These are phyloP conservation scores for Penicillium manginii DNA, from an alignment of 495 filamentous ascomycete genomes.

Conservation along the genomic window DNA sequence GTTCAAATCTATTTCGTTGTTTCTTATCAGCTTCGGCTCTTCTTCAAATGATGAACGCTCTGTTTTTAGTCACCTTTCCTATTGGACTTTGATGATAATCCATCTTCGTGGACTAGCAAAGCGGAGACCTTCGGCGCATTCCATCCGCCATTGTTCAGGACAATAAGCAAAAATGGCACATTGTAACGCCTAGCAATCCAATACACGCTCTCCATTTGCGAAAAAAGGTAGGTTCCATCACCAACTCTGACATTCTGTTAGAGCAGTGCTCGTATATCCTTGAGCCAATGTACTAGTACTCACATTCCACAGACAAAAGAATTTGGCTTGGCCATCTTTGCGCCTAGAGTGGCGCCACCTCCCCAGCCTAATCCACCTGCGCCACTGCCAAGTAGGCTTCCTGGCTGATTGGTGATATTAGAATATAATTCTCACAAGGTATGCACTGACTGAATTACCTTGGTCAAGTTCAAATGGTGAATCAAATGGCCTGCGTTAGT, in stretches of 20 bases:
- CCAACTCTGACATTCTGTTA: constrained; percentile 55
- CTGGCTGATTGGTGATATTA: constrained; percentile 14
- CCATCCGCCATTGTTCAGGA: constrained; percentile 85
- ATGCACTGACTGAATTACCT: constrained; percentile 7
- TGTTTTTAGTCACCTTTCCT: constrained; percentile 14
- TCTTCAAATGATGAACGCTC: background rate
- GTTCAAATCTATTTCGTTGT: constrained; percentile 56
- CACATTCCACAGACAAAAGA: constrained; percentile 30
- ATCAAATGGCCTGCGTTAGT: constrained; percentile 76
- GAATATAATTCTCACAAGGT: background rate
- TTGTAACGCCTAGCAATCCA: constrained; percentile 85
- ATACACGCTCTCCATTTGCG: constrained; percentile 81
- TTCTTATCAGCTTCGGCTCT: background rate
- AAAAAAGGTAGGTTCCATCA: constrained; percentile 85
- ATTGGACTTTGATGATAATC: constrained; percentile 36
- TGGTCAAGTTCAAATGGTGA: constrained; percentile 54
- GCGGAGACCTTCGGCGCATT: constrained; percentile 74
- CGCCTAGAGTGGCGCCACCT: constrained; percentile 78
- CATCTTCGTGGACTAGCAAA: constrained; percentile 74
- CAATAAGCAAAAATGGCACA: constrained; percentile 86
- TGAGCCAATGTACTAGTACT: constrained; percentile 5
- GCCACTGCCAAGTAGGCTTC: constrained; percentile 52
- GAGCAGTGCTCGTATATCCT: background rate
- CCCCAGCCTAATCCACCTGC: constrained; percentile 93
- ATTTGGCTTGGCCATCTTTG: constrained; percentile 67